Evolutionary conservation across 2,329 filamentous ascomycete genomes (phyloP), one percentile per base, ranked within the genome.

Genomic region (Alternaria dauci): DNA sequence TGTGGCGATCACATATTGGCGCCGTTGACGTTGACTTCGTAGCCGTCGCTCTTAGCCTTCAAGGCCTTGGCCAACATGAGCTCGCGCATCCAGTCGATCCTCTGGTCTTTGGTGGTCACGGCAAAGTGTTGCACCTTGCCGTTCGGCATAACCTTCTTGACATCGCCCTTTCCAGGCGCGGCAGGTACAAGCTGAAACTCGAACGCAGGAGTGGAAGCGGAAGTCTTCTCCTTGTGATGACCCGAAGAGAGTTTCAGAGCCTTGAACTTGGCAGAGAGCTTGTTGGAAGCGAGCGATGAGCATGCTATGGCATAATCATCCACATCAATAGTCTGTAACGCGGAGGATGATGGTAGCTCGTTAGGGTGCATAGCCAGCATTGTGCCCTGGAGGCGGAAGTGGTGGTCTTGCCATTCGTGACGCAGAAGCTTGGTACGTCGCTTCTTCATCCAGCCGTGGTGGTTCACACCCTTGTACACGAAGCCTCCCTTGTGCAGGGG

Each of bases 61-160:
- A 93, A 82, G 18, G 92, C 92, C 82, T 95, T 95, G 55, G 92
- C 92, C 46, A 96, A 87, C 92, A 96, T 96, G 62, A 96, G 82
- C 84, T 96, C 92, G 55, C 92, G 86, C 92, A 96, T 96, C 95
- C 95, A 99, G 77, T 97, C 94, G 72, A 98, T 97, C 63, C 94
- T 87, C 76, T 97, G 92, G 74, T 97, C 92, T 44, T 63, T 60
- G 52, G 62, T 65, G 12, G 52, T 65, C 1, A 62, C 58, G 32
- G 94, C 92, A 76, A 98, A 98, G 77, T 98, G 93, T 74, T 98
- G 94, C 44, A 92, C 91, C 85, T 97, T 97, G 71, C 88, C 88
- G 41, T 74, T 72, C 5, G 74, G 72, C 56, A 76, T 62, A 38
- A 77, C 70, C 52, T 70, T 80, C 70, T 70, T 74, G 56, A 73